Base-by-base conservation (phyloP, 2,329 filamentous ascomycete species). In the Tricladium varicosporioides region DNA sequence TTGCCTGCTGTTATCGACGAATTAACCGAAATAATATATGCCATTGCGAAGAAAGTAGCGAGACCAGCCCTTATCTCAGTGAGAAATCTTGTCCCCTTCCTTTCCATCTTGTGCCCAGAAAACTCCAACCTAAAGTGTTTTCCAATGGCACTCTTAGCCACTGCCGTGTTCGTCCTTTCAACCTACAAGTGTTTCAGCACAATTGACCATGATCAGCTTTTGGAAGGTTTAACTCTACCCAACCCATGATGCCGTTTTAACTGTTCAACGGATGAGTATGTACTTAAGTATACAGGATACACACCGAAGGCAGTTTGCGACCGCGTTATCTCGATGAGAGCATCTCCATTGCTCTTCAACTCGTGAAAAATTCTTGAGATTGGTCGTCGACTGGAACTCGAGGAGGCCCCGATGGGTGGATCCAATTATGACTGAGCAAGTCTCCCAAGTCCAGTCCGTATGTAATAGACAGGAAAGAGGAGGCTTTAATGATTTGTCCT, bases 61-160 rank as follows among this genome's bases (percentile, higher is more conserved):
- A 95, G 75, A 48, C 91, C 91, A 58, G 89, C 91, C 60, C 91
- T 87, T 53, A 95, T 78, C 75, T 96, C 91, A 49, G 91, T 95
- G 67, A 90, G 84, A 76, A 95, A 95, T 65, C 81, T 80, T 32
- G 89, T 87, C 18, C 86, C 86, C 69, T 89, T 65, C 51, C 62
- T 71, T 60, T 72, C 65, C 48, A 56, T 59, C 40, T 52, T 88
- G 81, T 93, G 89, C 67, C 90, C 90, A 42, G 83, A 91, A 63
- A 89, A 89, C 60, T 95, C 90, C 43, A 96, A 83, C 63, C 85
- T 83, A 75, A 96, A 96, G 77, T 86, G 89, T 63, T 79, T 78
- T 60, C 89, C 89, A 58, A 91, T 79, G 33, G 79, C 72, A 69
- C 85, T 86, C 61, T 74, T 76, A 59, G 88, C 89, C 63, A 92